Evolutionary conservation across 2,329 filamentous ascomycete species (phyloP), one percentile per base, ranked within the genome.

Genomic region (Sporothrix curviconia): DNA sequence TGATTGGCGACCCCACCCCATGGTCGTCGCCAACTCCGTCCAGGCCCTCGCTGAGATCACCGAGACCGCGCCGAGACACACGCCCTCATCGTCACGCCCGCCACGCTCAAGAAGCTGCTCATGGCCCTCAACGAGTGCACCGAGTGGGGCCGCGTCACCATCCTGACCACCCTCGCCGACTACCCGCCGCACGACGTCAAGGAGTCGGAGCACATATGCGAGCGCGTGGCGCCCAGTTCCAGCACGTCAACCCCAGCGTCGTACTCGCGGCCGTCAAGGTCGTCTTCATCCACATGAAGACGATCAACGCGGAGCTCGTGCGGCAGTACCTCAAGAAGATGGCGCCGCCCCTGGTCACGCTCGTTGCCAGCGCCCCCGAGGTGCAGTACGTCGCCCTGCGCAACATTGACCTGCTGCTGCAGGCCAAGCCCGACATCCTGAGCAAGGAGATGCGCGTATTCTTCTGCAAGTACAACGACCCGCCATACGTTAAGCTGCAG

Each of bases 381-480:
- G 94, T 99, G 39, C 94, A 99, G 74, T 99, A 99, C 70, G 94
- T 99, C 57, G 94, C 94, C 14, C 76, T 99, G 51, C 81, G 92
- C 62, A 99, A 99, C 71, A 99, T 99, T 67, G 94, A 99, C 65
- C 83, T 99, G 34, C 79, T 99, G 6, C 80, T 99, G 25, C 94
- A 99, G 72, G 94, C 95, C 65, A 92, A 96, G 71, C 91, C 94
- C 11, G 92, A 96, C 64, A 96, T 99, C 57, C 80, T 99, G 9
- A 95, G 90, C 78, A 97, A 97, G 72, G 94, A 99, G 72, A 84
- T 99, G 67, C 85, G 94, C 44, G 94, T 99, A 8, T 99, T 99
- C 76, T 99, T 99, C 76, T 99, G 94, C 86, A 99, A 99, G 75
- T 99, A 99, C 77, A 97, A 97, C 70, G 94, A 99, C 66, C 92